Conservation (phyloP, 2,329 filamentous ascomycete genomes). For the Penicillium palitans region DNA sequence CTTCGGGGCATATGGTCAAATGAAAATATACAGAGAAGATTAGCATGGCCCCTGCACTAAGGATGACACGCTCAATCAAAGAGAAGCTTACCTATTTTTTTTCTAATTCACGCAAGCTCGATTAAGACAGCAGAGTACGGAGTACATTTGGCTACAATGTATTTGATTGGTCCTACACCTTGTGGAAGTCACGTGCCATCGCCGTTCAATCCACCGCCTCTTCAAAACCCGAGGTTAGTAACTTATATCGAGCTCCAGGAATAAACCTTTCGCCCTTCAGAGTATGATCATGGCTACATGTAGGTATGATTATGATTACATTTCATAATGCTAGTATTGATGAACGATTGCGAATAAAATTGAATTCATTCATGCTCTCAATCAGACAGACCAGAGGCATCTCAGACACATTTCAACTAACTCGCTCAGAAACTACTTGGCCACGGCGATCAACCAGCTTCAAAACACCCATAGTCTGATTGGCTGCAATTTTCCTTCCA, state of each 20-base stretch:
- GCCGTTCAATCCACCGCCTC: neutral
- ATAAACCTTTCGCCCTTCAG: neutral
- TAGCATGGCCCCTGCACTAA: conserved; percentile 86
- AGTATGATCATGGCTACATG: no score
- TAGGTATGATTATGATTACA: no score
- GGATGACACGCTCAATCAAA: conserved; percentile 89
- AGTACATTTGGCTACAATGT: neutral
- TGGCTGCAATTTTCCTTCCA: no score
- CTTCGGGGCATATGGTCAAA: conserved; percentile 61
- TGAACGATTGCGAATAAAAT: no score
- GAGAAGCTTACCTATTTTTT: conserved; percentile 61
- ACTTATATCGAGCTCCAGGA: neutral
- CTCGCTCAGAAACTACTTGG: no score
- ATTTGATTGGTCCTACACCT: neutral
- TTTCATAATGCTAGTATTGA: no score
- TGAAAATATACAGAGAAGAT: conserved; percentile 73
- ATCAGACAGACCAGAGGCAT: no score
- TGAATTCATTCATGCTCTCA: no score
- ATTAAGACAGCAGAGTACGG: neutral
- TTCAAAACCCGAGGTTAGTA: no score
- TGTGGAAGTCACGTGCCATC: neutral
- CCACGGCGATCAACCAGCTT: no score
- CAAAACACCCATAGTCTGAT: no score
- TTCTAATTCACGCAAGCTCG: neutral
- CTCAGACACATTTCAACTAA: no score